A percentile compares a stretch with the other conserved stretches of the same genome.
These are phyloP conservation scores for Strobilomyces echinocephalus DNA, from an alignment of 768 basidiomycete species.

Conservation along the genomic window DNA sequence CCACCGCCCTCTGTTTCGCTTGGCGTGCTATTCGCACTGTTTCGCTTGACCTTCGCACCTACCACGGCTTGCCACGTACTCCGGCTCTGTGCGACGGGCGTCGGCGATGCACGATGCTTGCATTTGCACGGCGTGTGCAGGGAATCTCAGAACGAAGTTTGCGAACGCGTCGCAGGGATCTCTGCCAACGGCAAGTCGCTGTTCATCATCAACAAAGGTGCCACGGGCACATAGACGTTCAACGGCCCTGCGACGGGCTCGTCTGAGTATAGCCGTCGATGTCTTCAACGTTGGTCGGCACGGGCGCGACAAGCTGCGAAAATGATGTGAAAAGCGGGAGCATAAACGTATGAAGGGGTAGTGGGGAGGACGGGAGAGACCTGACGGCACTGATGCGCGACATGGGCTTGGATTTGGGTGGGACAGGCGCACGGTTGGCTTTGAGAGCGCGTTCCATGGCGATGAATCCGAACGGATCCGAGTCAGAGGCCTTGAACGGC, in stretches of 20 bases:
- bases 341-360: conserved; percentile 11
- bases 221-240: conserved; percentile 8
- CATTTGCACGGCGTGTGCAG: conserved; percentile 31
- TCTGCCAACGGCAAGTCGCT: conserved; percentile 14
- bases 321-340: conserved; percentile 23
- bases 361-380: conserved; percentile 18
- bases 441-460: conserved; percentile 50
- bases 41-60: conserved; percentile 10
- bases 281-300: conserved; percentile 30
- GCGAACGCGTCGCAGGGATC: conserved; percentile 4
- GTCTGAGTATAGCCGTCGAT: conserved; percentile 34
- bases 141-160: conserved; percentile 20
- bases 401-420: conserved; percentile 3
- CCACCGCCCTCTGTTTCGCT: conserved; percentile 7
- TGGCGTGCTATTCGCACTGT: not conserved
- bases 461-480: conserved; percentile 57
- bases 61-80: conserved; percentile 26
- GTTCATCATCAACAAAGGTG: conserved; percentile 23
- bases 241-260: conserved; percentile 29
- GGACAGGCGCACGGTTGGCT: conserved; percentile 31
- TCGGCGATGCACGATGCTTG: conserved; percentile 15
- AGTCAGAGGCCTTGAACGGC: conserved; percentile 27
- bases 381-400: conserved; percentile 11
- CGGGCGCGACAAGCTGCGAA: conserved; percentile 33
- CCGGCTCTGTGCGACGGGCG: conserved; percentile 21